Evolutionary conservation across 208 protist genomes (phyloP).

Genomic region (Polymyxa betae): DNA sequence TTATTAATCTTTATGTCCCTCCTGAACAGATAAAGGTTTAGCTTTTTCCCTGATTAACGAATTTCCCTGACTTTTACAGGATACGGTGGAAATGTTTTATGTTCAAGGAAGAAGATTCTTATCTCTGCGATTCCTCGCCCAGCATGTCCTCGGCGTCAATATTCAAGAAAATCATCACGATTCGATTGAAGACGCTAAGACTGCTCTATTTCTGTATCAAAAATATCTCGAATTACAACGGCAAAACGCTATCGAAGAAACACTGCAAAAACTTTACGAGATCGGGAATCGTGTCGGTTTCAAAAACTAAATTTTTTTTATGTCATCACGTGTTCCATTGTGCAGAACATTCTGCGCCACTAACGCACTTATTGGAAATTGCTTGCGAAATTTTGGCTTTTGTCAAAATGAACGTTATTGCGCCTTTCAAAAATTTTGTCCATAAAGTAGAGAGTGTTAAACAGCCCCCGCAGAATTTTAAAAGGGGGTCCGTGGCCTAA

Average conservation of each 20-base stretch:
- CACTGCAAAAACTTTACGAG: not conserved
- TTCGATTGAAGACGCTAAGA: constrained; percentile 32
- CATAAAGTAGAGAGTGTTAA: too few species aligned
- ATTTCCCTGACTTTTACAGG: not conserved
- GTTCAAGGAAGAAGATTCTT: not conserved
- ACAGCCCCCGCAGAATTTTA: too few species aligned
- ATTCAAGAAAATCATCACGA: constrained; percentile 30
- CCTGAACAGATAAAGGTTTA: not conserved
- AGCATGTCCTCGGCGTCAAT: not conserved
- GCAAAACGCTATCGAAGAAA: not conserved
- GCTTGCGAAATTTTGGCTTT: too few species aligned
- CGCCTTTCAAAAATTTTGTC: too few species aligned
- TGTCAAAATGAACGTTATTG: too few species aligned
- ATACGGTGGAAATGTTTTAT: constrained; percentile 40
- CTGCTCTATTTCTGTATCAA: constrained; percentile 26
- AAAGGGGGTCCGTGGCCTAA: too few species aligned
- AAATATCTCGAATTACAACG: not conserved
- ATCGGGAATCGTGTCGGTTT: not conserved
- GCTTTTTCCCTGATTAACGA: not conserved
- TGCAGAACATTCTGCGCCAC: too few species aligned
- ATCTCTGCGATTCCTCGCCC: constrained; percentile 27
- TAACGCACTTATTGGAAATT: too few species aligned
- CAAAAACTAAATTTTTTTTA: too few species aligned
- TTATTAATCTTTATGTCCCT: constrained; percentile 50
- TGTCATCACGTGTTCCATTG: too few species aligned